phyloP scores from a whole-genome alignment of 768 basidiomycete species.

The Psilocybe cubensis region DNA sequence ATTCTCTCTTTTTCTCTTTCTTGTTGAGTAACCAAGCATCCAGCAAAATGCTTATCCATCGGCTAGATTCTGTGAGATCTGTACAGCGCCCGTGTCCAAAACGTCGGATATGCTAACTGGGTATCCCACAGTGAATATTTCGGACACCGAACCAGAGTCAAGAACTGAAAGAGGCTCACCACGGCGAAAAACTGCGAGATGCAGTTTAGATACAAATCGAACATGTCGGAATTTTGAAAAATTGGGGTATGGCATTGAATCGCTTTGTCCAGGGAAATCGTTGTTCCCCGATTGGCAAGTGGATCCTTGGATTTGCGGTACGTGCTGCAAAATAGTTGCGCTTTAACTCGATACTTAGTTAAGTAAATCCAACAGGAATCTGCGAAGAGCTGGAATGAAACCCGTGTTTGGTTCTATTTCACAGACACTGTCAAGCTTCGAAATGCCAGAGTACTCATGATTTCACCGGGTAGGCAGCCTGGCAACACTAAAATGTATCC shows the following conservation, averaged over 20 bases:
- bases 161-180: neutral
- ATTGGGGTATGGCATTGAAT: neutral
- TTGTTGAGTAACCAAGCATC: constrained; percentile 2
- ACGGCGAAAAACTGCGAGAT: neutral
- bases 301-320: neutral
- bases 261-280: constrained; percentile 3
- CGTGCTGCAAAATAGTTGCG: neutral
- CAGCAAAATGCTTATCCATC: constrained; percentile 3
- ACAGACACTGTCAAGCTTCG: constrained; percentile 12
- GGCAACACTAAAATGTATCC: constrained; percentile 5
- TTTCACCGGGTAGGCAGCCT: constrained; percentile 12
- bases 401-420: constrained; percentile 10
- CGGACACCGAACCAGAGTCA: neutral
- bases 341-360: neutral
- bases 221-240: neutral
- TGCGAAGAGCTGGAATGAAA: neutral
- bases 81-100: constrained; percentile 3
- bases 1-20: neutral
- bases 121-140: neutral
- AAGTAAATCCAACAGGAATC: constrained; percentile 1
- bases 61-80: constrained; percentile 8
- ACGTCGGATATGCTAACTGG: constrained; percentile 7
- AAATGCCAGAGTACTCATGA: constrained; percentile 11
- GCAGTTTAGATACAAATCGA: neutral
- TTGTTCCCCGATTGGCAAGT: constrained; percentile 4